A percentile compares a stretch with the other conserved stretches of the same genome.
Conservation (phyloP, 306 rosid genomes). For the Gynostemma pentaphyllum region DNA sequence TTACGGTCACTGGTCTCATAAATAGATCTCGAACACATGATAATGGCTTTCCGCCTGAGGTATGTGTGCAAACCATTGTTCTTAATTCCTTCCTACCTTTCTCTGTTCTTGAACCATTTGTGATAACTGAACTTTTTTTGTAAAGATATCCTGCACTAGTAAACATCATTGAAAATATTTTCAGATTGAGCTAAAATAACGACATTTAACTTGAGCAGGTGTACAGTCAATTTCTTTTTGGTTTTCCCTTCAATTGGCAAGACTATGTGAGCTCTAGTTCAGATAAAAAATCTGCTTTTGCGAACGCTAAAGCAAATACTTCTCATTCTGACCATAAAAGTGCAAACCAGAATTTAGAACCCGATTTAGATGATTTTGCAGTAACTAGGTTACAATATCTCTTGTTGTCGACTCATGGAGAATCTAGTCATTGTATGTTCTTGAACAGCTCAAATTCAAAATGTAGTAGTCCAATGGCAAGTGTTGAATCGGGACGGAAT, state of each 20-base stretch:
- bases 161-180: not conserved
- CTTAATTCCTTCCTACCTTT: no score
- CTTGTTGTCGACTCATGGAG: constrained; percentile 19
- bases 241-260: constrained; percentile 76
- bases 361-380: constrained; percentile 16
- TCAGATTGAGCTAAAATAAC: not conserved
- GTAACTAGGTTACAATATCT: constrained; percentile 18
- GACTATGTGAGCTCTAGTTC: constrained; percentile 18
- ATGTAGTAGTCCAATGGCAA: not conserved
- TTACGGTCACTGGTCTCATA: constrained; percentile 21
- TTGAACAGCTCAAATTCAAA: not conserved
- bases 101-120: no score
- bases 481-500: not conserved
- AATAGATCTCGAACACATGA: constrained; percentile 27
- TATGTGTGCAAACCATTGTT: constrained; percentile 5
- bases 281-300: constrained; percentile 4
- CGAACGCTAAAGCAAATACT: not conserved
- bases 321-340: constrained; percentile 13
- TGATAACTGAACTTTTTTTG: no score
- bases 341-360: constrained; percentile 1
- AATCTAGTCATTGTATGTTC: constrained; percentile 6
- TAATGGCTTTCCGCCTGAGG: constrained; percentile 30
- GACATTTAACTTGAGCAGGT: constrained; percentile 24
- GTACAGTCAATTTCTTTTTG: constrained; percentile 38
- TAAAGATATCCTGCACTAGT: not conserved